Evolutionary conservation across 495 filamentous ascomycete genomes (phyloP).

Genomic region (Talaromyces ruber): DNA sequence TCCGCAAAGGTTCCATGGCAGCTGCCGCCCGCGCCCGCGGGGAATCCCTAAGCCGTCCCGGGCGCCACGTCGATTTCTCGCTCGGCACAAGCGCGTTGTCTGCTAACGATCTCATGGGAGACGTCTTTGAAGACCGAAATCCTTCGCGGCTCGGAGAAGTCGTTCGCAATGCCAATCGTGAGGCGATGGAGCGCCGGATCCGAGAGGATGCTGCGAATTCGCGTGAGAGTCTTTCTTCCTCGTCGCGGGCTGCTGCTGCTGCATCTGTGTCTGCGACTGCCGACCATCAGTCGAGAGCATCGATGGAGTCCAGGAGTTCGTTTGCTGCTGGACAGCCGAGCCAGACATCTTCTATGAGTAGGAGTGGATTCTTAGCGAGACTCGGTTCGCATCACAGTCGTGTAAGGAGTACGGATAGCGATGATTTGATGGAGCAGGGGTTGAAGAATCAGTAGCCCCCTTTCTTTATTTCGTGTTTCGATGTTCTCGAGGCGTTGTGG

Average conservation of each 20-base stretch:
- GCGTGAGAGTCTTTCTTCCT: neutral
- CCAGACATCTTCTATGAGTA: slow-evolving; percentile 1
- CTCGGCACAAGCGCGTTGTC: slow-evolving; percentile 57
- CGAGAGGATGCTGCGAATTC: slow-evolving; percentile 32
- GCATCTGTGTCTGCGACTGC: neutral
- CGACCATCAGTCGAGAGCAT: slow-evolving; percentile 1
- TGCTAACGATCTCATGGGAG: slow-evolving; percentile 54
- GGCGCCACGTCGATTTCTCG: slow-evolving; percentile 67
- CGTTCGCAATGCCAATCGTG: slow-evolving; percentile 30
- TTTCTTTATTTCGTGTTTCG: neutral
- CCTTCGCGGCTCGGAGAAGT: slow-evolving; percentile 26
- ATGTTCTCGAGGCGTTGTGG: neutral
- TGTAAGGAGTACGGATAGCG: neutral
- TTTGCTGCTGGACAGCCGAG: slow-evolving; percentile 5
- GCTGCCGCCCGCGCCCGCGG: slow-evolving; percentile 42
- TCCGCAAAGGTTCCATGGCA: slow-evolving; percentile 39
- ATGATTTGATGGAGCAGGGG: slow-evolving; percentile 7
- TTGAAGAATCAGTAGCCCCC: neutral
- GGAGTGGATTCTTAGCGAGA: neutral
- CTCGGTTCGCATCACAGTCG: slow-evolving; percentile 5
- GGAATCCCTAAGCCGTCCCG: slow-evolving; percentile 44
- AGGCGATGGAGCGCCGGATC: slow-evolving; percentile 34
- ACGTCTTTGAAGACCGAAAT: slow-evolving; percentile 54
- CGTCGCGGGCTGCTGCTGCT: neutral
- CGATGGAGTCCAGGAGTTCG: slow-evolving; percentile 4